These are phyloP conservation scores for Penicillium aurantiogriseum DNA, from an alignment of 2,329 filamentous ascomycete genomes.

Conservation along the genomic window DNA sequence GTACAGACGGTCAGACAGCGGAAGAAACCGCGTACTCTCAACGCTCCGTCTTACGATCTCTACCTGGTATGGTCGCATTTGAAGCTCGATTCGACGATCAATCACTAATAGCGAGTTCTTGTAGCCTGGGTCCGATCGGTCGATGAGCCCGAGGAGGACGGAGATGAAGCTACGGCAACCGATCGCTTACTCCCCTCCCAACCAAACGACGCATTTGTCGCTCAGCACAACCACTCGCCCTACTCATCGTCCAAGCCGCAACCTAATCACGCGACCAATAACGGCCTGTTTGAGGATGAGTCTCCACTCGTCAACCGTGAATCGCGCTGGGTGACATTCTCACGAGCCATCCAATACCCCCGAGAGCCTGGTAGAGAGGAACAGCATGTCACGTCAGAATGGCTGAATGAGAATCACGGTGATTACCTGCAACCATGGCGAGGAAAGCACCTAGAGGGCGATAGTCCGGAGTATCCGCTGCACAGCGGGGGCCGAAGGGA, in stretches of 20 bases:
- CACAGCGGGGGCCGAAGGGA: conserved; percentile 52
- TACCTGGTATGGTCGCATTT: conserved; percentile 35
- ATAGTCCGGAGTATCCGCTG: conserved; percentile 51
- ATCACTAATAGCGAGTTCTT: conserved; percentile 7
- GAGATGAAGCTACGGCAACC: conserved; percentile 34
- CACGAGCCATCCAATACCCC: conserved; percentile 44
- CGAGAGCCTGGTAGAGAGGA: conserved; percentile 35
- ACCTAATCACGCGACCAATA: conserved; percentile 9
- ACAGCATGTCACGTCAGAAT: conserved; percentile 46
- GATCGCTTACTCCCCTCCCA: conserved; percentile 38
- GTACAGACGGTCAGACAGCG: conserved; percentile 15
- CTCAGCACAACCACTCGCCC: conserved; percentile 48
- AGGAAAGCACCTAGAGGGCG: conserved; percentile 47
- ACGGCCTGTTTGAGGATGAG: conserved; percentile 10
- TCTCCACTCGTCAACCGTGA: conserved; percentile 27
- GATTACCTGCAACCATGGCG: conserved; percentile 54
- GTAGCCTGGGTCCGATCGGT: conserved; percentile 47
- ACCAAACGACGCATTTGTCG: conserved; percentile 42
- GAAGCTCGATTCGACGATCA: conserved; percentile 3
- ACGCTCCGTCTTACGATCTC: conserved; percentile 30
- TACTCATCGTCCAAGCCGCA: conserved; percentile 30
- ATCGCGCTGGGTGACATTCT: conserved; percentile 50
- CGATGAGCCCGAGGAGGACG: conserved; percentile 36
- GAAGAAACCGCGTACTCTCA: conserved; percentile 15
- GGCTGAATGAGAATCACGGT: conserved; percentile 45